phyloP scores from a whole-genome alignment of 352 stramenopile species.

The Phytophthora hybrid region DNA sequence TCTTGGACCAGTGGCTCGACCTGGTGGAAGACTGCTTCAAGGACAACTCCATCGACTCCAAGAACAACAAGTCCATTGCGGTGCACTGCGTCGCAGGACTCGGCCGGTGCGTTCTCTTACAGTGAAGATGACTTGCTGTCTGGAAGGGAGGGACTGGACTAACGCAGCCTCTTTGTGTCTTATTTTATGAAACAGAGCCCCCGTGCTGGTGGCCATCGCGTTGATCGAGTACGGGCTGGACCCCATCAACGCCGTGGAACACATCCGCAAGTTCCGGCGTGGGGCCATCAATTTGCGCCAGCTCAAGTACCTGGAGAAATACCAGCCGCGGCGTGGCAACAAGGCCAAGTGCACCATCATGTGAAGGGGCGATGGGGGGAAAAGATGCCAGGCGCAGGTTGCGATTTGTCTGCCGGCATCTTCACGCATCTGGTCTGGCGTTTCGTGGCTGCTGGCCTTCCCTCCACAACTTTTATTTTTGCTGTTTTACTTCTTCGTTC shows the following conservation, averaged over 20 bases:
- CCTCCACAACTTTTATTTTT: slow-evolving; percentile 41
- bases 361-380: slow-evolving; percentile 50
- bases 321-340: slow-evolving; percentile 80
- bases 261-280: slow-evolving; percentile 94
- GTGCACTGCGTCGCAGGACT: slow-evolving; percentile 98
- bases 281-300: slow-evolving; percentile 98
- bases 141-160: neutral
- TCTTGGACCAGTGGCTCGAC: slow-evolving; percentile 96
- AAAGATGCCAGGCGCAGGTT: slow-evolving; percentile 4
- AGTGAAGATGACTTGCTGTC: too few relatives aligned
- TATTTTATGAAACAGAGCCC: slow-evolving; percentile 63
- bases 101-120: slow-evolving; percentile 73
- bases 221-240: slow-evolving; percentile 97
- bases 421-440: slow-evolving; percentile 9
- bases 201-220: slow-evolving; percentile 98
- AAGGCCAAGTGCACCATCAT: slow-evolving; percentile 89
- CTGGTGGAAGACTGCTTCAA: slow-evolving; percentile 96
- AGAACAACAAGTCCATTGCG: slow-evolving; percentile 91
- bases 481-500: slow-evolving; percentile 39
- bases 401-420: neutral
- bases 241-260: slow-evolving; percentile 97
- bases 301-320: slow-evolving; percentile 97
- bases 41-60: slow-evolving; percentile 73
- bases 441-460: slow-evolving; percentile 22
- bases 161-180: neutral